Base-by-base conservation (phyloP, 257 asterid genomes). In the Nicotiana undulata region DNA sequence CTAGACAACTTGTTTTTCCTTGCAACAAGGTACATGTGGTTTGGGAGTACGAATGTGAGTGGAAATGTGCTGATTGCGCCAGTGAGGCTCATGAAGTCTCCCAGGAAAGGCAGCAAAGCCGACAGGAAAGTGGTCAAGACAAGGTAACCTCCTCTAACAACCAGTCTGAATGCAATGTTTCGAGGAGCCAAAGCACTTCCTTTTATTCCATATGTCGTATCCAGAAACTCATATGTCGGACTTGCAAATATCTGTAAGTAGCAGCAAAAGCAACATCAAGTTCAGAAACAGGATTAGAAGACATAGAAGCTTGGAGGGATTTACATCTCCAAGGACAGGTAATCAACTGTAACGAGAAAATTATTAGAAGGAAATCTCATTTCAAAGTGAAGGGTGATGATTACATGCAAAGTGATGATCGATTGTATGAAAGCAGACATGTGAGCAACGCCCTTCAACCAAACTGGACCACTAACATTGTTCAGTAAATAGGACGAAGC, bases 41-140 rank as follows among this genome's bases (percentile, higher is more conserved):
- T 92, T 15, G 99, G 98, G 11, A 95, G 95, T 58, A 95, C 93
- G 85, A 95, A 95, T 0, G 99, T 95, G 28, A 95, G 93, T 0
- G 99, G 99, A 81, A 92, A 93, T 20, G 98, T 93, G 93, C 97
- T 92, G 46, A 92, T 72, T 9, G 99, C 98, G 49, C 99, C 99
- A 0, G 99, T 95, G 0, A 95, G 91, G 90, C 98, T 95, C 99
- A 95, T 95, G 88, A 95, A 95, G 79, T 93, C 98, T 77, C 99
- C 99, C 79, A 95, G 81, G 81, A 95, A 95, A 6, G 99, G 97
- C 60, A 95, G 85, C 88, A 95, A 9, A 9, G 99, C 97, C 1
- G 99, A 84, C 5, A 95, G 88, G 22, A 95, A 88, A 0, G 97
- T 87, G 8, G 91, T 95, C 53, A 89, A 26, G 0, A 85, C 95